Conservation (phyloP, 139 green algal species). For the Chlamydomonas sphaeroides region DNA sequence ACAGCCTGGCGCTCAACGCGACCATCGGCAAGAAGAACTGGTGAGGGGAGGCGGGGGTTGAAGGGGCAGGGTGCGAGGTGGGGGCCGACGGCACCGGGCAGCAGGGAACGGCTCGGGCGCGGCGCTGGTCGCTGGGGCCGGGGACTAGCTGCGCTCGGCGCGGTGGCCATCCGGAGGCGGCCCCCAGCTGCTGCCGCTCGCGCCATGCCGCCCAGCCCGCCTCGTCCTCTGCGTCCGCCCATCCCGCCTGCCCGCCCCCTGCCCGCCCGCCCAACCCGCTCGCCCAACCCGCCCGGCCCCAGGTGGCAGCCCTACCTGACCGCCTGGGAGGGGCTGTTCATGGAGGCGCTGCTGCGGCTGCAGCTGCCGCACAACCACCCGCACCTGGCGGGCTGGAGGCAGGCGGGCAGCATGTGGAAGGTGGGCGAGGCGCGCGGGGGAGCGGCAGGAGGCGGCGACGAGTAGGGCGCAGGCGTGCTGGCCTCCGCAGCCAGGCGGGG, state of each 20-base stretch:
- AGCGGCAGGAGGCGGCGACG: background rate
- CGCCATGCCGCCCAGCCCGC: too few species aligned
- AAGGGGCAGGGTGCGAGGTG: too few species aligned
- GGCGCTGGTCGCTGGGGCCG: too few species aligned
- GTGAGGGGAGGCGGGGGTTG: background rate
- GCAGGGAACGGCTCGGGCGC: too few species aligned
- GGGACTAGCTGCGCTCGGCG: too few species aligned
- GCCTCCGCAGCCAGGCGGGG: too few species aligned
- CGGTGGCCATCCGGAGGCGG: too few species aligned
- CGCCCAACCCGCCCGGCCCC: too few species aligned
- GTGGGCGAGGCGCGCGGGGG: background rate
- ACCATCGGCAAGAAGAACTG: conserved; percentile 31
- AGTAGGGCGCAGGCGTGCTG: too few species aligned
- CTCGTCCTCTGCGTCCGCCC: background rate
- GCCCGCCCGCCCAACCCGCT: too few species aligned
- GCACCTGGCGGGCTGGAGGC: conserved; percentile 13
- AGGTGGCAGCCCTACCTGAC: conserved; percentile 28
- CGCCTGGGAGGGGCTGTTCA: conserved; percentile 24
- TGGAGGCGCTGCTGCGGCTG: conserved; percentile 23
- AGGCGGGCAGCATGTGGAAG: conserved; percentile 32
- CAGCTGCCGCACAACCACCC: conserved; percentile 11
- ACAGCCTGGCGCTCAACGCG: conserved; percentile 4
- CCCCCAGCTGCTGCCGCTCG: too few species aligned
- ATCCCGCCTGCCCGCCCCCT: background rate
- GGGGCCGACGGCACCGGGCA: too few species aligned